Percentiles rank a stretch among this genome's conserved stretches.
Evolutionary conservation across 257 asterid genomes (phyloP).

Genomic region (Ballota nigra): DNA sequence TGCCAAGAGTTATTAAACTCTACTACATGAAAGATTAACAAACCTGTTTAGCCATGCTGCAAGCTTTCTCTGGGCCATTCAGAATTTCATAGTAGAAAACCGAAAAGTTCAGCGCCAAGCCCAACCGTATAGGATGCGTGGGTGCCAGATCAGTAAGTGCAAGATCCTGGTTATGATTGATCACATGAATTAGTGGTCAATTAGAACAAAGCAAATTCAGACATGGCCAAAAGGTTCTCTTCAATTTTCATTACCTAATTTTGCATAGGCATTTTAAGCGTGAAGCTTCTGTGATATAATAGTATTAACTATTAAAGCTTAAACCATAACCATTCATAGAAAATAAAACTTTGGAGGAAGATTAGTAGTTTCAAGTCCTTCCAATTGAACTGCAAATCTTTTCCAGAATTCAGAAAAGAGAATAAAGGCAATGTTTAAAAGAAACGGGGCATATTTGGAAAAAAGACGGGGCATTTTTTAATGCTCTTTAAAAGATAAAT

Average conservation of each 20-base stretch:
- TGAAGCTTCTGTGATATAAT: not conserved
- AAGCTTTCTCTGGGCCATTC: slow-evolving; percentile 61
- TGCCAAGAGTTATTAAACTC: not conserved
- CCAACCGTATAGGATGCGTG: slow-evolving; percentile 65
- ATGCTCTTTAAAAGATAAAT: not conserved
- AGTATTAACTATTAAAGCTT: not conserved
- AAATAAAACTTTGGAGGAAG: not conserved
- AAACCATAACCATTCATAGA: not conserved
- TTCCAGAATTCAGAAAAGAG: not conserved
- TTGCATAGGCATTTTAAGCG: not conserved
- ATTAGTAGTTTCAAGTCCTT: not conserved
- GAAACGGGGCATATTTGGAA: not conserved
- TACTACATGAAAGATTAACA: not conserved
- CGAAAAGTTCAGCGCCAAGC: slow-evolving; percentile 63
- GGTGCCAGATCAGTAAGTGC: slow-evolving; percentile 62
- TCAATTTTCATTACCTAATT: not conserved
- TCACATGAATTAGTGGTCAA: slow-evolving; percentile 7
- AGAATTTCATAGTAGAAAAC: slow-evolving; percentile 69
- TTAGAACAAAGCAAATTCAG: not conserved
- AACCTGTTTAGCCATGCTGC: slow-evolving; percentile 74
- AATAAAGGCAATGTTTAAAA: not conserved
- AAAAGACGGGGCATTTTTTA: not conserved
- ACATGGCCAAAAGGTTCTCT: not conserved
- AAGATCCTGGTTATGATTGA: slow-evolving; percentile 40
- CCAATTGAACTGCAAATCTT: not conserved